Conservation (phyloP, 495 filamentous ascomycete genomes). For the Hypoxylon crocopeplum region DNA sequence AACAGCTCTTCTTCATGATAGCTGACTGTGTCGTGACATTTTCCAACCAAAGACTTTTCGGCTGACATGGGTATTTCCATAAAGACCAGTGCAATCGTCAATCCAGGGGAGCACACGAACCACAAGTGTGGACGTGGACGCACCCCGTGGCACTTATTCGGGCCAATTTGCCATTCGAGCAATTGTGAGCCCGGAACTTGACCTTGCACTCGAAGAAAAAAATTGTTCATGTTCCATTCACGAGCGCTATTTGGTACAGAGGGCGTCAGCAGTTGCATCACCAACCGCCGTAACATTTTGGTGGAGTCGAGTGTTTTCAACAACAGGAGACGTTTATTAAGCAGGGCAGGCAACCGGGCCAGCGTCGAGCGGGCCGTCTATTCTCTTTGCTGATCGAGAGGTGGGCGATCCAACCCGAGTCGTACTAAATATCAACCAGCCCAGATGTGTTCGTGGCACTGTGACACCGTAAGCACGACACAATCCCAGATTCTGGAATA, state of each 20-base stretch:
- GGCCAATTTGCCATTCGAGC: constrained; percentile 37
- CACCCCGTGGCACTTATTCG: constrained; percentile 37
- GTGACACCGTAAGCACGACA: constrained; percentile 39
- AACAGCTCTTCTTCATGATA: constrained; percentile 18
- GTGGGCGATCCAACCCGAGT: constrained; percentile 25
- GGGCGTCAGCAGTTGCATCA: constrained; percentile 38
- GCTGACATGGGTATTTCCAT: constrained; percentile 29
- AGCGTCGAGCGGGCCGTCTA: constrained; percentile 25
- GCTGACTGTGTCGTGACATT: constrained; percentile 24
- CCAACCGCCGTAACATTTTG: constrained; percentile 36
- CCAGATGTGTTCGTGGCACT: constrained; percentile 24
- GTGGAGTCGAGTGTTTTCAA: constrained; percentile 30
- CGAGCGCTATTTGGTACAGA: constrained; percentile 33
- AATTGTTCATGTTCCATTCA: constrained; percentile 34
- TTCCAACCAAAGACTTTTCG: constrained; percentile 16
- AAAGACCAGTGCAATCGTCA: constrained; percentile 14
- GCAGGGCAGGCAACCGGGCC: constrained; percentile 21
- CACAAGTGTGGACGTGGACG: constrained; percentile 34
- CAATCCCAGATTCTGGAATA: constrained; percentile 39
- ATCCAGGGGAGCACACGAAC: constrained; percentile 34
- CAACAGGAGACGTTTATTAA: constrained; percentile 23
- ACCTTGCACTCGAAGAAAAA: constrained; percentile 28
- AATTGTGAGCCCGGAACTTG: constrained; percentile 37
- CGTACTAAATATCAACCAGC: constrained; percentile 33
- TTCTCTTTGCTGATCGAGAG: constrained; percentile 16